These are phyloP conservation scores for Suillus brevipes DNA, from an alignment of 768 basidiomycete species.

Conservation along the genomic window DNA sequence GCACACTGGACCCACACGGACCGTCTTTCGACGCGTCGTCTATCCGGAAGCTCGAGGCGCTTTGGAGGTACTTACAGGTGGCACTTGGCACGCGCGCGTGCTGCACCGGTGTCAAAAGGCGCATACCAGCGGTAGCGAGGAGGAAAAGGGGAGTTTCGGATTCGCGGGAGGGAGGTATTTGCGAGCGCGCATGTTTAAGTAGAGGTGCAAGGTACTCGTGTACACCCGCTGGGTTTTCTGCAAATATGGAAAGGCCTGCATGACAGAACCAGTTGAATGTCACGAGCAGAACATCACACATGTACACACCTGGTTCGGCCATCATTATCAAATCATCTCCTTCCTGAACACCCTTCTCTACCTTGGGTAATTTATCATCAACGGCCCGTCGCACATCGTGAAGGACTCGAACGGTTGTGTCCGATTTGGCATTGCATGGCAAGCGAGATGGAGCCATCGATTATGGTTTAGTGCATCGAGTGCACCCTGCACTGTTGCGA, in stretches of 20 bases:
- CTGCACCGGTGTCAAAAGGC: constrained; percentile 67
- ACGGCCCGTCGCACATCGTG: too few species aligned
- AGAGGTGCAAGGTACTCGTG: constrained; percentile 78
- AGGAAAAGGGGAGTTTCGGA: constrained; percentile 87
- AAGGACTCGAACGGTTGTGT: too few species aligned
- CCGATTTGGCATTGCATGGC: too few species aligned
- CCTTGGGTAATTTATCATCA: constrained; percentile 63
- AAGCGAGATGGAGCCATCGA: too few species aligned
- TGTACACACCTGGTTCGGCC: constrained; percentile 83
- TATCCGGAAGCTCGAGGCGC: constrained; percentile 78
- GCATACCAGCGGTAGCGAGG: constrained; percentile 97
- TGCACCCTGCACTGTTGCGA: too few species aligned
- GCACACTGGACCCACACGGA: constrained; percentile 89
- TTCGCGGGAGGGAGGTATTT: constrained; percentile 86
- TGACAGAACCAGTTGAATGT: not conserved
- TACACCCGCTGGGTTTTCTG: constrained; percentile 66
- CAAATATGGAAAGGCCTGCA: constrained; percentile 85
- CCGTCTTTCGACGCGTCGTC: constrained; percentile 64
- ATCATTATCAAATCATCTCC: constrained; percentile 88
- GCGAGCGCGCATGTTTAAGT: constrained; percentile 74
- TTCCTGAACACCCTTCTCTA: constrained; percentile 85
- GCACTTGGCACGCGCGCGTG: constrained; percentile 71
- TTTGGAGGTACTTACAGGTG: constrained; percentile 74
- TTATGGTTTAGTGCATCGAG: too few species aligned
- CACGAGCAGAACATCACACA: constrained; percentile 9